Base-by-base conservation (phyloP, 306 rosid species). In the Fragaria ananassa region DNA sequence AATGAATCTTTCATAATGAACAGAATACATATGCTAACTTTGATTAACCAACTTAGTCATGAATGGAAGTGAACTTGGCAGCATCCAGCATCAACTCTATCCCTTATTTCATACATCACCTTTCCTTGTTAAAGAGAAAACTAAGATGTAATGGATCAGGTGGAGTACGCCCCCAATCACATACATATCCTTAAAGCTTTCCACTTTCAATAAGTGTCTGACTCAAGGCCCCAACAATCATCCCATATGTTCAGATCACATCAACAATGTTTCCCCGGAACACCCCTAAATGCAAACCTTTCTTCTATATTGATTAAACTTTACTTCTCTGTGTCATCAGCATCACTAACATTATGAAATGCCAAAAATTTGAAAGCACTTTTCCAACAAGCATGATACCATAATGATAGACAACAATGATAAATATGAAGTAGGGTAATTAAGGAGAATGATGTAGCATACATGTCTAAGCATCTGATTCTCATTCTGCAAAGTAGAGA, bases 381-480 rank as follows among this genome's bases (percentile, higher is more conserved):
- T 68, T n/a, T 27, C 35, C 31, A 39, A 35, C n/a, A 49, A 72
- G 34, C 58, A 29, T 29, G 5, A 23, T 58, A 25, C 66, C 51
- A 41, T 0, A 17, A 5, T 49, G 8, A 63, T 18, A 29, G 31
- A 21, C 31, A 56, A 39, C 9, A 57, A 63, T 25, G 46, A 63
- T 46, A 15, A 78, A 35, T 7, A 31, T 41, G 17, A 46, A 14
- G 34, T 5, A 46, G 39, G 54, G 25, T 34, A 3, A 3, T 31
- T 31, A 29, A 49, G 15, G 78, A 47, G 17, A 57, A 6, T 27
- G 62, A 41, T 29, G 71, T 39, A 18, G 65, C 89, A 70, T 92
- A 95, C 99, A 17, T 92, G 96, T 91, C 99, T 89, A 37, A 95
- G 97, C 99, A 95, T 95, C 85, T 95, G 99, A 81, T 90, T 95